Evolutionary conservation across 441 rosid genomes (phyloP).

Genomic region (Euphorbia schlechtendalii): DNA sequence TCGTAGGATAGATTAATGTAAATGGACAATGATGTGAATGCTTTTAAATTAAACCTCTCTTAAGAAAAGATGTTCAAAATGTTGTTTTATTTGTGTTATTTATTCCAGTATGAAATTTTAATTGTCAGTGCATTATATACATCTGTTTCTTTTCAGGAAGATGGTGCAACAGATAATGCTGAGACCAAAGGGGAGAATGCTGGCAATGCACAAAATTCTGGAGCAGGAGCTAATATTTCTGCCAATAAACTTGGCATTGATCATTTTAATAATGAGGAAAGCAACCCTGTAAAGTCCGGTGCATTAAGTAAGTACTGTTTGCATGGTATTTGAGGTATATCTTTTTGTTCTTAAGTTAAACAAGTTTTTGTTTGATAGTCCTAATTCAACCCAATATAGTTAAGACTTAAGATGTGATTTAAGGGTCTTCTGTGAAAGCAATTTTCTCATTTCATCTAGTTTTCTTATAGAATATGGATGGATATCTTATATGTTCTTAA

Average conservation of each 20-base stretch:
- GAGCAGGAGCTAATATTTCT: conserved; percentile 18
- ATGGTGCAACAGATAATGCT: conserved; percentile 25
- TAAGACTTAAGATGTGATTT: neutral
- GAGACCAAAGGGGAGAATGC: conserved; percentile 28
- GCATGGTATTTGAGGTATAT: neutral
- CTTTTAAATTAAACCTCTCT: too few relatives aligned
- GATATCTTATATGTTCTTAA: neutral
- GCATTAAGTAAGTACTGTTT: conserved; percentile 59
- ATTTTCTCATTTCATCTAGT: neutral
- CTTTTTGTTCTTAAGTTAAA: neutral
- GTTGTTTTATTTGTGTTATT: neutral
- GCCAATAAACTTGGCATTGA: conserved; percentile 49
- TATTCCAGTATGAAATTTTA: neutral
- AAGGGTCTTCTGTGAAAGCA: neutral
- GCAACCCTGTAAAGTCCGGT: conserved; percentile 61
- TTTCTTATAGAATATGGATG: neutral
- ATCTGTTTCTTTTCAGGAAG: conserved; percentile 41
- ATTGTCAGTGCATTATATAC: neutral
- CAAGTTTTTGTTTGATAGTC: neutral
- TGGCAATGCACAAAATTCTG: conserved; percentile 22
- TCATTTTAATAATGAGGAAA: conserved; percentile 54
- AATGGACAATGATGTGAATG: neutral
- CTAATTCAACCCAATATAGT: neutral
- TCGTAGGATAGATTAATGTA: neutral
- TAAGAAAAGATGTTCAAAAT: neutral